phyloP scores from a whole-genome alignment of 805 yeast species.

The Komagataella ulmi region DNA sequence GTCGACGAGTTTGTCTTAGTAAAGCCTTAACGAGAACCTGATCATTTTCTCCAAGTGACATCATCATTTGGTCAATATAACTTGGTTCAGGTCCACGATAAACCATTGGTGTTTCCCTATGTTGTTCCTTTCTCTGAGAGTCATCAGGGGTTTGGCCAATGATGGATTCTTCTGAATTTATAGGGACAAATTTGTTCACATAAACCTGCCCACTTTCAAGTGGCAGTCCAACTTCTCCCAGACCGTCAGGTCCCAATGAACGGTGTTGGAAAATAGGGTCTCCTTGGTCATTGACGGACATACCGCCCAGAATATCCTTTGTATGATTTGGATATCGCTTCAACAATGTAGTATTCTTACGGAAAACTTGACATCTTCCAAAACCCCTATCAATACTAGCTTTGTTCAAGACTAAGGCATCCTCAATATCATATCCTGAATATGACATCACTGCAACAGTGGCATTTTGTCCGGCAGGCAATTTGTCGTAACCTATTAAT shows the following conservation, averaged over 20 bases:
- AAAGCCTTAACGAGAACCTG: slow-evolving; percentile 89
- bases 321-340: slow-evolving; percentile 92
- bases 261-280: slow-evolving; percentile 79
- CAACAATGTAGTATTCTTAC: slow-evolving; percentile 80
- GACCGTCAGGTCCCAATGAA: slow-evolving; percentile 85
- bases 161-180: slow-evolving; percentile 60
- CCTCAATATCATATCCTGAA: slow-evolving; percentile 98
- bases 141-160: slow-evolving; percentile 20
- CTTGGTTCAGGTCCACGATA: slow-evolving; percentile 95
- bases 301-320: slow-evolving; percentile 81
- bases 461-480: slow-evolving; percentile 98
- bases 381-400: slow-evolving; percentile 92
- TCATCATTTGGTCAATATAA: slow-evolving; percentile 93
- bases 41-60: slow-evolving; percentile 91
- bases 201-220: slow-evolving; percentile 90
- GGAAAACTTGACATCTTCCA: slow-evolving; percentile 92
- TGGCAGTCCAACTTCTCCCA: slow-evolving; percentile 90
- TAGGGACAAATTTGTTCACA: slow-evolving; percentile 87
- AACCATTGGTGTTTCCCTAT: slow-evolving; percentile 80
- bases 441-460: slow-evolving; percentile 98
- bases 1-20: slow-evolving; percentile 90
- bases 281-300: slow-evolving; percentile 74
- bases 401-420: slow-evolving; percentile 90
- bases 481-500: slow-evolving; percentile 84
- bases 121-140: slow-evolving; percentile 33